Conservation (phyloP, 306 rosid genomes). For the Vigna angularis region DNA sequence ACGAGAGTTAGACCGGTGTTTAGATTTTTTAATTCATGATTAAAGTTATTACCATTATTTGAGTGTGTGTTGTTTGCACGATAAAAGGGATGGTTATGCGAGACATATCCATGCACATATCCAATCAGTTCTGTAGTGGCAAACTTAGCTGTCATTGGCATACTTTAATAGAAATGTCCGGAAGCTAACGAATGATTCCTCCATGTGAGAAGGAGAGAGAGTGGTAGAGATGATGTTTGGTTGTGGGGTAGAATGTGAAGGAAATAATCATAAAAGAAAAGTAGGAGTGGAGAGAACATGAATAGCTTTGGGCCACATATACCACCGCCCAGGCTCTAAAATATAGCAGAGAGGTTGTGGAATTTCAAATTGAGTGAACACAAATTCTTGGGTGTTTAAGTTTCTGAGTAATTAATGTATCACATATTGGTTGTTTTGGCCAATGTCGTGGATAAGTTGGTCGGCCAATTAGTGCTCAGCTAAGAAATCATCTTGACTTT, state of each 20-base stretch:
- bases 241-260: conserved; percentile 62
- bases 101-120: conserved; percentile 49
- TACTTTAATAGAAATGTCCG: conserved; percentile 70
- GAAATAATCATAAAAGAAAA: conserved; percentile 48
- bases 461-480: conserved; percentile 35
- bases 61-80: conserved; percentile 30
- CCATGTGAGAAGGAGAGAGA: conserved; percentile 64
- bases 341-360: conserved; percentile 9
- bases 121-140: conserved; percentile 45
- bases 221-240: conserved; percentile 44
- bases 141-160: conserved; percentile 65
- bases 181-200: conserved; percentile 75
- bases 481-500: conserved; percentile 41
- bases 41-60: neutral
- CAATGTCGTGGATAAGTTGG: conserved; percentile 34
- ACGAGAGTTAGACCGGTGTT: no score
- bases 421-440: conserved; percentile 38
- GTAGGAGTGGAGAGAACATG: conserved; percentile 51
- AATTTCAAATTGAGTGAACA: neutral
- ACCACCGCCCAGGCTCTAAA: conserved; percentile 56
- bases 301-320: conserved; percentile 55
- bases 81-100: conserved; percentile 38
- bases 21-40: no score
- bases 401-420: conserved; percentile 2
- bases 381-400: neutral